Evolutionary conservation across 2,329 filamentous ascomycete species (phyloP).

Genomic region (Colletotrichum neosansevieriae): DNA sequence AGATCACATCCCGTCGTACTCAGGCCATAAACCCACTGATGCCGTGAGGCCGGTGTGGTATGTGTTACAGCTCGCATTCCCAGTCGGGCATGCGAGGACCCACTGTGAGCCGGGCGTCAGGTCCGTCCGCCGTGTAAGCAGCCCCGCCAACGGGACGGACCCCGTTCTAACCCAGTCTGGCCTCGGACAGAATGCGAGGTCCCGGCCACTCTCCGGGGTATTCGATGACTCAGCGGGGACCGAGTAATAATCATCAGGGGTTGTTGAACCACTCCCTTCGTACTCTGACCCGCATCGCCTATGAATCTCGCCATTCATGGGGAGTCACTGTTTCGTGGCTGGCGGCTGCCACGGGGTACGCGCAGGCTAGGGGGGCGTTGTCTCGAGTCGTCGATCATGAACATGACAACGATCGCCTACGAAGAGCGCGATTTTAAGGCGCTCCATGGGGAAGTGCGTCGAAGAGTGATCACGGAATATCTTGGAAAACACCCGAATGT

Average conservation of each 20-base stretch:
- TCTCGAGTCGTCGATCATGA: constrained; percentile 25
- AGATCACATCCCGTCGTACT: too few relatives aligned
- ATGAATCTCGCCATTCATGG: not conserved
- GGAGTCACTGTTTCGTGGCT: constrained; percentile 17
- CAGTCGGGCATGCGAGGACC: constrained; percentile 21
- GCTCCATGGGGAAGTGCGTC: not conserved
- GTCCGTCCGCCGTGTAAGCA: not conserved
- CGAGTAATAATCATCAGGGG: not conserved
- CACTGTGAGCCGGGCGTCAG: not conserved
- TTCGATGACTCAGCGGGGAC: constrained; percentile 2
- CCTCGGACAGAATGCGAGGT: not conserved
- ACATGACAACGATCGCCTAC: not conserved
- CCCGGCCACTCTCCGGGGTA: not conserved
- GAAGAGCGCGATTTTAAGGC: not conserved
- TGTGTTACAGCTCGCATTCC: constrained; percentile 26
- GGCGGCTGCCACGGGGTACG: constrained; percentile 1
- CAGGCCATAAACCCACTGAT: not conserved
- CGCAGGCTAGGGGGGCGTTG: constrained; percentile 10
- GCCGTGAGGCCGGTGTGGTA: not conserved
- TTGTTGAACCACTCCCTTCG: too few relatives aligned
- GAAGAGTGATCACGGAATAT: not conserved
- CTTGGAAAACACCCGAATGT: not conserved
- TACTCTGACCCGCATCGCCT: not conserved
- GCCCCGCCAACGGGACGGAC: too few relatives aligned
- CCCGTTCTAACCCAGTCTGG: not conserved